Percentiles rank a stretch among this genome's conserved stretches.
phyloP scores from a whole-genome alignment of 306 rosid species.

The Mucuna pruriens region DNA sequence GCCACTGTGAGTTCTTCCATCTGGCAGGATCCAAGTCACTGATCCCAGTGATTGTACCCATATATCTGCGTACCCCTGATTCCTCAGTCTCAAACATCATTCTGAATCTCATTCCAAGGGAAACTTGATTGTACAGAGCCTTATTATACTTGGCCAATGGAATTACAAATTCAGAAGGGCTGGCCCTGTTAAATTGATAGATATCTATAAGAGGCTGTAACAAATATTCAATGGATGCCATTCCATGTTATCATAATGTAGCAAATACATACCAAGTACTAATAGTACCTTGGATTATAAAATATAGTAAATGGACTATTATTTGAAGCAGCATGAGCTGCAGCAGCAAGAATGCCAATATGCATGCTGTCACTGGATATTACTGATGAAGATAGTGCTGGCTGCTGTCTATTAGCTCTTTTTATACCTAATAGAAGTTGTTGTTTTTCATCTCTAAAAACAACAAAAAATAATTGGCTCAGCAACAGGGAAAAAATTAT shows the following conservation, averaged over 20 bases:
- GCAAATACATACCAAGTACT: neutral
- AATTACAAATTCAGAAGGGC: slow-evolving; percentile 94
- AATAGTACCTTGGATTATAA: slow-evolving; percentile 88
- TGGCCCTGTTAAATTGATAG: slow-evolving; percentile 68
- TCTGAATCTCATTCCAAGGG: slow-evolving; percentile 97
- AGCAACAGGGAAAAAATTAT: slow-evolving; percentile 21
- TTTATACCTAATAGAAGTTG: slow-evolving; percentile 93
- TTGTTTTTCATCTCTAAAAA: slow-evolving; percentile 83
- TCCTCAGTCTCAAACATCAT: slow-evolving; percentile 99
- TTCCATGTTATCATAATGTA: slow-evolving; percentile 11
- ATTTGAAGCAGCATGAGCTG: slow-evolving; percentile 99
- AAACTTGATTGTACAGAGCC: slow-evolving; percentile 87
- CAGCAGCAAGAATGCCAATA: slow-evolving; percentile 97
- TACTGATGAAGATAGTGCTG: slow-evolving; percentile 93
- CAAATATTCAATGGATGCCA: slow-evolving; percentile 28
- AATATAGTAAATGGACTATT: slow-evolving; percentile 92
- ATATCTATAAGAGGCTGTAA: slow-evolving; percentile 36
- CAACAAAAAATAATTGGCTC: slow-evolving; percentile 24
- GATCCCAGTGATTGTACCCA: slow-evolving; percentile 95
- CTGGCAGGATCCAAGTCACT: slow-evolving; percentile 82
- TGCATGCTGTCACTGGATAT: slow-evolving; percentile 99
- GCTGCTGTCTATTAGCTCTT: slow-evolving; percentile 88
- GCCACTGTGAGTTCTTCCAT: slow-evolving; percentile 97
- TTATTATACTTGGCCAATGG: slow-evolving; percentile 93
- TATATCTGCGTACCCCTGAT: slow-evolving; percentile 94